Evolutionary conservation across 2,329 filamentous ascomycete species (phyloP), one percentile per base, ranked within the genome.

Genomic region (Aspergillus flavus): DNA sequence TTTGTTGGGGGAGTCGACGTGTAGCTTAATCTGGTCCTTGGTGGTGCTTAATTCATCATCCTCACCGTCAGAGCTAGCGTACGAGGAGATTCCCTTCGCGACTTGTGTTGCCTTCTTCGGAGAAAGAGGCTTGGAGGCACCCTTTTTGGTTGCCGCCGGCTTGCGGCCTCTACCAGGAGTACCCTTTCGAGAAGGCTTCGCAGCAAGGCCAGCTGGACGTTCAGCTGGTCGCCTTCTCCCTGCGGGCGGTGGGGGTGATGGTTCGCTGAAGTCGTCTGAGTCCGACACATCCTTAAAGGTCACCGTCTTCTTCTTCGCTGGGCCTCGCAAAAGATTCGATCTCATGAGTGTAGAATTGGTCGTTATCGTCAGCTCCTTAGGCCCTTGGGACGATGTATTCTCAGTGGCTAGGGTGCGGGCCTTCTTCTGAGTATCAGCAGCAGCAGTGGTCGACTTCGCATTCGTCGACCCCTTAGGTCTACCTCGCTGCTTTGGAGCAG

Each of bases 41-140:
- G 68, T 72, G 1, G 70, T 71, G 28, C 71, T 74, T 39, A 81
- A 71, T 63, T 82, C 80, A 65, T 82, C 80, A 10, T 83, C 81
- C 41, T 81, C 77, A 4, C 72, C 76, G 28, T 79, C 75, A 3
- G 79, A 78, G 63, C 73, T 75, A 4, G 71, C 73, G 52, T 78
- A 76, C 4, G 76, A 69, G 2, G 76, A 73, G 16, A 74, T 67
- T 2, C 75, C 73, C 64, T 80, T 83, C 21, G 80, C 75, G 43
- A 83, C 71, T 64, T 83, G 81, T 9, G 77, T 82, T 34, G 78
- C 75, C 66, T 83, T 84, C 73, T 83, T 83, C 1, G 82, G 82
- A 14, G 81, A 83, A 32, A 84, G 69, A 21, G 80, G 80, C 61
- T 81, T 73, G 11, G 69, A 53, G 11, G 66, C 64, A 30, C 64